phyloP scores from a whole-genome alignment of 495 filamentous ascomycete genomes.

The Clavariopsis aquatica region DNA sequence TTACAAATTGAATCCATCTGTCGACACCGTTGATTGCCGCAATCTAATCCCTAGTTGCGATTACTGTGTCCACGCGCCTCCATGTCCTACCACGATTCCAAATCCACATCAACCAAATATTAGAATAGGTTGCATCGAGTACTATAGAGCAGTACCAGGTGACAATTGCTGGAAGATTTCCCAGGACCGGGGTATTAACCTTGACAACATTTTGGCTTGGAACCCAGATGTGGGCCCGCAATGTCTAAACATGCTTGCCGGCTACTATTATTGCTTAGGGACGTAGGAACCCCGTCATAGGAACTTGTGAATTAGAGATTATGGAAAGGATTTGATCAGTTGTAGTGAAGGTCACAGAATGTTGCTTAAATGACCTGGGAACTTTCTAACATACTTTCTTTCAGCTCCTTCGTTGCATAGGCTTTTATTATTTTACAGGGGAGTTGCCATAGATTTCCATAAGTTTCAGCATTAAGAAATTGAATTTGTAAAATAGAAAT shows the following conservation, averaged over 20 bases:
- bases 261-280: neutral
- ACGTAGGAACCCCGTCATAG: no score
- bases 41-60: neutral
- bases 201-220: neutral
- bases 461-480: no score
- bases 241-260: slow-evolving; percentile 5
- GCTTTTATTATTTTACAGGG: no score
- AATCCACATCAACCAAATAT: slow-evolving; percentile 1
- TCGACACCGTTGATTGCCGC: neutral
- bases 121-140: neutral
- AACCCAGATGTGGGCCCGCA: neutral
- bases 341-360: no score
- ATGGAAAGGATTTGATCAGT: no score
- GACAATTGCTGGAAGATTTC: neutral
- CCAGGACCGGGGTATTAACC: neutral
- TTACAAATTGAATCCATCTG: neutral
- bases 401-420: no score
- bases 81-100: neutral
- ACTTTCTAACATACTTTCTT: no score
- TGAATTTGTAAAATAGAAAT: no score
- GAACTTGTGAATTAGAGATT: no score
- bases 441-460: no score
- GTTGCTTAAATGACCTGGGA: no score
- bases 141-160: neutral
- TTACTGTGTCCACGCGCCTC: neutral